Evolutionary conservation across 495 filamentous ascomycete species (phyloP), one percentile per base, ranked within the genome.

Genomic region (Aspergillus ellipticus): DNA sequence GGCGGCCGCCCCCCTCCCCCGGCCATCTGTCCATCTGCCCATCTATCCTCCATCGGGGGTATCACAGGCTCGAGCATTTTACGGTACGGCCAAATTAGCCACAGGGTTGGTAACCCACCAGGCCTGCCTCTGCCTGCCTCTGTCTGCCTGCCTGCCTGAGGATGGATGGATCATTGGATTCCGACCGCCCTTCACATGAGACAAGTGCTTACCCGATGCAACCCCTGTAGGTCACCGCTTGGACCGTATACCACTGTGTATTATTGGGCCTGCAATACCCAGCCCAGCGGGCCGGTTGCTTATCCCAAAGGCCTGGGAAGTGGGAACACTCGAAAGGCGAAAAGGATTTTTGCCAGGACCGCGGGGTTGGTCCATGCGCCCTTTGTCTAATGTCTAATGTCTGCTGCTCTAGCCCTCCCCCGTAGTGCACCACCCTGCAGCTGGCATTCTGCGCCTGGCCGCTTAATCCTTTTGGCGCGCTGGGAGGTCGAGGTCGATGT

Each of bases 331-430:
- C 28, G 20, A 49, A 56, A 42, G 35, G n/a, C n/a, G n/a, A n/a
- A 39, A 39, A 39, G 13, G 13, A 39, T n/a, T n/a, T 39, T 39
- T 39, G 21, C 20, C 53, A 37, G 43, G 29, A 37, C 46, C 51
- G 46, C 54, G 39, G 35, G 43, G 50, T 45, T 61, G 58, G 58
- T 31, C 54, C 29, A 53, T 53, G 54, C 59, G n/a, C 28, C 11
- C 53, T 60, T 51, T 56, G 41, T 47, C n/a, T n/a, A n/a, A n/a
- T n/a, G n/a, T n/a, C n/a, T n/a, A n/a, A n/a, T n/a, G n/a, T n/a
- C 33, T 45, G 21, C 20, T 33, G 11, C 22, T 31, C 22, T 15
- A 15, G 1, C 35, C 35, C 13, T 39, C 35, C 9, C 13, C n/a
- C 0, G 35, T 13, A 13, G 11, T 39, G n/a, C n/a, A 28, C 43